Base-by-base conservation (phyloP, 495 filamentous ascomycete species). In the Saxophila tyrrhenica region DNA sequence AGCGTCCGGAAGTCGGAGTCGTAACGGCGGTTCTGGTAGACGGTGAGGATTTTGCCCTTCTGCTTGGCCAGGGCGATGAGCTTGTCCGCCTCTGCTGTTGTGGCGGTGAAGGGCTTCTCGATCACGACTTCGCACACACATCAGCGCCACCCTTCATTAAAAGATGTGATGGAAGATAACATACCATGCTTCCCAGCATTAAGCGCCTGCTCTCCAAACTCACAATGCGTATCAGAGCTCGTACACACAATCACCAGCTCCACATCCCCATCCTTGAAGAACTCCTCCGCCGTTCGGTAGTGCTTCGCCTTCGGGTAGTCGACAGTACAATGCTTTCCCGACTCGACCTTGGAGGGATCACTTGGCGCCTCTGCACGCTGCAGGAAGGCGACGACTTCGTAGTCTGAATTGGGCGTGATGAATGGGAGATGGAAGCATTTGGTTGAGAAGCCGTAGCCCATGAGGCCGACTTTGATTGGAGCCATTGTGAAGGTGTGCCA, bases 391-490 rank as follows among this genome's bases (percentile, higher is more conserved):
- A 90, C 78, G 42, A 94, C 78, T 16, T 75, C 79, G 58, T 92
- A 73, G 32, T 77, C 70, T 22, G 84, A 73, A 1, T 82, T 78
- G 22, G 74, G 72, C 39, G 71, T 69, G 65, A 95, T 83, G 69
- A 92, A 85, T 54, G 89, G 89, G 67, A 95, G 91, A 70, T 94
- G 89, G 73, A 94, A 94, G 69, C 84, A 70, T 63, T 91, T 91
- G 60, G 89, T 87, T 42, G 88, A 90, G 70, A 90, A 72, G 64
- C 88, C 81, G 65, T 84, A 85, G 58, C 81, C 81, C 55, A 85
- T 70, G 46, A 85, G 61, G 51, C 73, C 78, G 58, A 80, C 72
- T 56, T 84, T 84, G 41, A 44, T 44, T 44, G 41, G 41, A 3
- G 41, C 41, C 41, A 44, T 44, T 5, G 3, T 44, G 41, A 8